phyloP scores from a whole-genome alignment of 1,284 basidiomycete species.

The Marasmius fiardii region DNA sequence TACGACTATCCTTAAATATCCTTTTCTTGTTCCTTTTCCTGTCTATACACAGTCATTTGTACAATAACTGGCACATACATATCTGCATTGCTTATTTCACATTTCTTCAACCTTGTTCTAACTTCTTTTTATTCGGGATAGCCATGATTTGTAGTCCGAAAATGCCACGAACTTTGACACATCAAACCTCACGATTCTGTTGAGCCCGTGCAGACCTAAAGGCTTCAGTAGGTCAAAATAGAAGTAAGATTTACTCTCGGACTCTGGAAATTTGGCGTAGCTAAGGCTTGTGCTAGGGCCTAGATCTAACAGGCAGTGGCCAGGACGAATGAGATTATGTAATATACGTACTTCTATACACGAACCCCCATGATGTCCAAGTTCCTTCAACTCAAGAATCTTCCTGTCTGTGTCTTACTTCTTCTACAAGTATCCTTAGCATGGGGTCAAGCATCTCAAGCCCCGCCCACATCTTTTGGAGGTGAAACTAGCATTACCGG shows the following conservation, averaged over 20 bases:
- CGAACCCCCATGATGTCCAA: background rate
- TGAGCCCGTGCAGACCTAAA: too few relatives aligned
- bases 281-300: too few relatives aligned
- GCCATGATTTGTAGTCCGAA: too few relatives aligned
- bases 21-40: background rate
- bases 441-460: conserved; percentile 9
- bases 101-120: background rate
- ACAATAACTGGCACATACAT: background rate
- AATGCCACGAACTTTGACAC: too few relatives aligned
- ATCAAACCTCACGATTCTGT: too few relatives aligned
- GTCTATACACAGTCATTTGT: background rate
- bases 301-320: too few relatives aligned
- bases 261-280: too few relatives aligned
- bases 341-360: background rate
- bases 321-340: too few relatives aligned
- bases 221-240: too few relatives aligned
- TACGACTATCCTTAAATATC: background rate
- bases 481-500: conserved; percentile 6
- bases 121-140: background rate
- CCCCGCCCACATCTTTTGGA: conserved; percentile 9
- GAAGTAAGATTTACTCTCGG: too few relatives aligned
- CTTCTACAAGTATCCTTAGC: background rate
- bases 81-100: background rate
- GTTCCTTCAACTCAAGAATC: background rate
- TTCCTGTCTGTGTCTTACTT: conserved; percentile 4